phyloP scores from a whole-genome alignment of 306 rosid genomes.

The Styphnolobium japonicum region DNA sequence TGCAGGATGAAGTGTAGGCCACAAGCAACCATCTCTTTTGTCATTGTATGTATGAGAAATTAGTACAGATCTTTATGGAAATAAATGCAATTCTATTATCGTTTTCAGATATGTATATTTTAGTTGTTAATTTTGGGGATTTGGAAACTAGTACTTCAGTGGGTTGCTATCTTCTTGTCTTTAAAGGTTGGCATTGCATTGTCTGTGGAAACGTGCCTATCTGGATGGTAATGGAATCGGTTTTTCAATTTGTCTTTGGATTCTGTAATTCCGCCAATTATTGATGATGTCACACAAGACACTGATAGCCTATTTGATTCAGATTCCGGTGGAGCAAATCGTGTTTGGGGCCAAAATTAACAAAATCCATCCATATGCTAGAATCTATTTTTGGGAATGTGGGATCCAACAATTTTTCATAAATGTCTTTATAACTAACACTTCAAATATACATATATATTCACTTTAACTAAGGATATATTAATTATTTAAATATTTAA shows the following conservation, averaged over 20 bases:
- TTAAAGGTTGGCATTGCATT: neutral
- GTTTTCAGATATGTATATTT: neutral
- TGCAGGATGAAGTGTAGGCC: conserved; percentile 40
- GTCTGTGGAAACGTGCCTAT: neutral
- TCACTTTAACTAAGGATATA: neutral
- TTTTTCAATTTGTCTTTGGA: neutral
- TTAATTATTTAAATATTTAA: too few species aligned
- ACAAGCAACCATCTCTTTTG: conserved; percentile 43
- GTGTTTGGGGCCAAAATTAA: neutral
- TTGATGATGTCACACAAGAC: neutral
- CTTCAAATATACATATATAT: neutral
- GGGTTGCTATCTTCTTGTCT: neutral
- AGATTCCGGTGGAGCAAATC: neutral
- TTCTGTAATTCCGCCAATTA: neutral
- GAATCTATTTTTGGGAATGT: neutral
- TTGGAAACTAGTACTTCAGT: neutral
- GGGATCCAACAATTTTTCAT: neutral
- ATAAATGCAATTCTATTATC: conserved; percentile 34
- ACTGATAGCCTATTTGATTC: neutral
- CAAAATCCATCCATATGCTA: neutral
- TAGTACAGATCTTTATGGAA: conserved; percentile 37
- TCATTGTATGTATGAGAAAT: conserved; percentile 45
- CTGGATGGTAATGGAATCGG: neutral
- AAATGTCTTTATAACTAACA: too few species aligned
- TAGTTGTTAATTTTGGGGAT: neutral